phyloP scores from a whole-genome alignment of 2,329 filamentous ascomycete species.

The Sphaerulina musiva region DNA sequence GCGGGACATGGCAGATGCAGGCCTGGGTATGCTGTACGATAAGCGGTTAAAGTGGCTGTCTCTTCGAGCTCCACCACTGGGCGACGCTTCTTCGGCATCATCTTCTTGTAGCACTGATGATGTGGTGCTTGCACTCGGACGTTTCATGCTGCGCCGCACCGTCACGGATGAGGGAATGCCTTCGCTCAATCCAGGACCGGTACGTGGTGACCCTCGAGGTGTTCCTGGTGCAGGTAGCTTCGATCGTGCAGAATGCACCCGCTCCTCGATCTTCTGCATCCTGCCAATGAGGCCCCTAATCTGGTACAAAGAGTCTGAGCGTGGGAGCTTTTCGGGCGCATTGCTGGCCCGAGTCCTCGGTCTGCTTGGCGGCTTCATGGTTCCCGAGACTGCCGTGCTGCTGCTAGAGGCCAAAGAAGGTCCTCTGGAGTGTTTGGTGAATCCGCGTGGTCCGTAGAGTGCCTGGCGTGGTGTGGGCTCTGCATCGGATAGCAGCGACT shows the following conservation, averaged over 20 bases:
- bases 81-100: constrained; percentile 12
- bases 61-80: constrained; percentile 17
- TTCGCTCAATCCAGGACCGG: constrained; percentile 29
- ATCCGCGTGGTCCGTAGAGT: constrained; percentile 37
- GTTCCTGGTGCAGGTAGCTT: constrained; percentile 81
- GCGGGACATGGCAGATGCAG: constrained; percentile 23
- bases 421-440: constrained; percentile 48
- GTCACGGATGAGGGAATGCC: constrained; percentile 51
- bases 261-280: constrained; percentile 92
- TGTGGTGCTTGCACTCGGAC: constrained; percentile 47
- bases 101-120: constrained; percentile 31
- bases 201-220: constrained; percentile 69
- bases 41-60: constrained; percentile 40
- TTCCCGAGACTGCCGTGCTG: constrained; percentile 24
- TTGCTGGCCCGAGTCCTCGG: constrained; percentile 38
- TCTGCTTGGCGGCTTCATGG: constrained; percentile 38
- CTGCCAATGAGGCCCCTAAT: constrained; percentile 91
- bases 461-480: constrained; percentile 48
- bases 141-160: constrained; percentile 61
- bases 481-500: constrained; percentile 48
- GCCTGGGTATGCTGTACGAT: constrained; percentile 44
- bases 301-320: constrained; percentile 74
- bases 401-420: constrained; percentile 46
- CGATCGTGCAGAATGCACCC: constrained; percentile 84
- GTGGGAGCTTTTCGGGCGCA: constrained; percentile 40